Evolutionary conservation across 768 basidiomycete genomes (phyloP).

Genomic region (Suillus placidus): DNA sequence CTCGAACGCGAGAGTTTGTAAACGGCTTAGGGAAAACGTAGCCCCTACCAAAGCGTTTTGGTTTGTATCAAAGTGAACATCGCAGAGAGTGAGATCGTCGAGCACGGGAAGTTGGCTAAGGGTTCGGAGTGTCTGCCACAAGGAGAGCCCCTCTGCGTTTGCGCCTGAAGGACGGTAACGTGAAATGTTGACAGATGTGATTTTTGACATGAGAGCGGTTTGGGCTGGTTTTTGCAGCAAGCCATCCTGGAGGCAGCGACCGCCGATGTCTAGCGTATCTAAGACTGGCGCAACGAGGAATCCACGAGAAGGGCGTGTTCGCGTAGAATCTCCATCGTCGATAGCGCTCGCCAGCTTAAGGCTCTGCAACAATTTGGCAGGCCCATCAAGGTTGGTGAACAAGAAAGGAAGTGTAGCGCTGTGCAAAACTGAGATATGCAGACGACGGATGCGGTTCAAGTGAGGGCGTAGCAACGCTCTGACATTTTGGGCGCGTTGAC

Average conservation of each 20-base stretch:
- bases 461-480: conserved; percentile 1
- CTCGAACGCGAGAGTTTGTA: conserved; percentile 4
- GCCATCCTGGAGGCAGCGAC: background rate
- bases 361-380: background rate
- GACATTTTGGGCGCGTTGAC: background rate
- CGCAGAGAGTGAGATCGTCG: conserved; percentile 3
- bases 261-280: background rate
- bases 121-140: conserved; percentile 4
- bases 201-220: background rate
- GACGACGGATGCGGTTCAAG: background rate
- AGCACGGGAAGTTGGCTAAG: background rate
- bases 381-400: conserved; percentile 3
- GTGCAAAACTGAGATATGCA: conserved; percentile 4
- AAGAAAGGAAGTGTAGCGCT: conserved; percentile 4
- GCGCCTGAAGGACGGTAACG: background rate
- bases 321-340: background rate
- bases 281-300: background rate
- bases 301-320: background rate
- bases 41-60: background rate
- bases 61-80: background rate
- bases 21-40: background rate
- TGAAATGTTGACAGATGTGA: background rate
- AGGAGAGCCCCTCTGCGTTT: background rate
- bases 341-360: background rate
- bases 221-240: background rate